phyloP scores from a whole-genome alignment of 2,329 filamentous ascomycete genomes.

The Aspergillus fructus region DNA sequence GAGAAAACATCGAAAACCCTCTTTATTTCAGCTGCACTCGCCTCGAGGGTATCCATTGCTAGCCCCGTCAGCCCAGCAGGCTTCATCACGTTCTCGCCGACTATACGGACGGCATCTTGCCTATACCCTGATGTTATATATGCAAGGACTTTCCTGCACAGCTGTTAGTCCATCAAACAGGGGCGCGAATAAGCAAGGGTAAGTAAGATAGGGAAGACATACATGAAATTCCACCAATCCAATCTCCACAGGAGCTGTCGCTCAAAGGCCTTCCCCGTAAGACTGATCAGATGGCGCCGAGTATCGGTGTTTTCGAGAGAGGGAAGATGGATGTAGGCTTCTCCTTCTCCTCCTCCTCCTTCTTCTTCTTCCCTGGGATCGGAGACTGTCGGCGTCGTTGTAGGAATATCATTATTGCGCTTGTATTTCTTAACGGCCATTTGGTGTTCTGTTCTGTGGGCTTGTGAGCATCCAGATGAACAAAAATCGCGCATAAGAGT shows the following conservation, averaged over 20 bases:
- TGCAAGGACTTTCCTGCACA: slow-evolving; percentile 57
- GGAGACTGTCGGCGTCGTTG: background rate
- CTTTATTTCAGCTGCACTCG: slow-evolving; percentile 64
- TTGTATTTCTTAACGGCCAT: slow-evolving; percentile 63
- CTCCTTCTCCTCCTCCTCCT: background rate
- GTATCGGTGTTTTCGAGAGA: slow-evolving; percentile 65
- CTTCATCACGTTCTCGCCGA: slow-evolving; percentile 70
- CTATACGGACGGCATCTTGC: slow-evolving; percentile 65
- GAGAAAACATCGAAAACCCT: slow-evolving; percentile 61
- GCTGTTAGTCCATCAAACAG: background rate
- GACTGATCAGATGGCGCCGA: slow-evolving; percentile 65
- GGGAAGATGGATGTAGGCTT: slow-evolving; percentile 51
- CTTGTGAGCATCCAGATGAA: background rate
- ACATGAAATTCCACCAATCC: slow-evolving; percentile 66
- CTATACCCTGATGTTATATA: slow-evolving; percentile 68
- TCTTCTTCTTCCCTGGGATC: background rate
- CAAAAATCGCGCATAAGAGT: background rate
- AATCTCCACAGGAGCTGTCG: slow-evolving; percentile 66
- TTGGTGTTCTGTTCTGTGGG: slow-evolving; percentile 66
- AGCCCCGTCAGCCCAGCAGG: slow-evolving; percentile 70
- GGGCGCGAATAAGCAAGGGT: background rate
- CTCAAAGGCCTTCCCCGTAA: slow-evolving; percentile 73
- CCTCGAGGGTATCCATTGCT: slow-evolving; percentile 67
- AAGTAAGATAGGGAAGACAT: slow-evolving; percentile 21
- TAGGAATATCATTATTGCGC: background rate